Percentiles rank a stretch among this genome's conserved stretches.
phyloP scores from a whole-genome alignment of 768 basidiomycete species.

The Termitomyces sp. region DNA sequence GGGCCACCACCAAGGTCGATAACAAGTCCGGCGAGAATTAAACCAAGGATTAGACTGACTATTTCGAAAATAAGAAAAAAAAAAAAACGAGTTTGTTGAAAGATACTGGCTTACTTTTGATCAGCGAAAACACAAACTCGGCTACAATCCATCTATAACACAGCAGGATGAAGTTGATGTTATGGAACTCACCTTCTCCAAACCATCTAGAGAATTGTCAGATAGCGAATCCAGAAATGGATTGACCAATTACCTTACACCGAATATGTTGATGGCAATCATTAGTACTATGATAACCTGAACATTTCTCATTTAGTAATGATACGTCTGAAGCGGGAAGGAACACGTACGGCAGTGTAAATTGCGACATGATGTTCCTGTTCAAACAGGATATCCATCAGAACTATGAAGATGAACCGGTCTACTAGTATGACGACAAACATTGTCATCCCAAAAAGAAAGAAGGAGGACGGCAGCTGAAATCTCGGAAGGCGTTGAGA shows the following conservation, averaged over 20 bases:
- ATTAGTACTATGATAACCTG: conserved; percentile 51
- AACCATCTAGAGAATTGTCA: conserved; percentile 41
- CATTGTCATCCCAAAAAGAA: conserved; percentile 68
- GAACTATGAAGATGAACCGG: not conserved
- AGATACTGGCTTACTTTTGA: conserved; percentile 46
- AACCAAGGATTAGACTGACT: conserved; percentile 58
- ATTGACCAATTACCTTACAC: conserved; percentile 45
- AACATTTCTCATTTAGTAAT: not conserved
- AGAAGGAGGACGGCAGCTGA: conserved; percentile 68
- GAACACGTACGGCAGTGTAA: conserved; percentile 44
- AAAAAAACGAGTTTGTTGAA: not conserved
- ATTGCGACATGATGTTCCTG: conserved; percentile 48
- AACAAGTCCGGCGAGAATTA: conserved; percentile 60
- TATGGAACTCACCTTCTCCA: conserved; percentile 49
- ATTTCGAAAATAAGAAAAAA: not conserved
- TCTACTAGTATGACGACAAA: conserved; percentile 27
- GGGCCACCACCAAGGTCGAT: conserved; percentile 84
- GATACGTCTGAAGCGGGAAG: not conserved
- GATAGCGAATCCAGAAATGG: not conserved
- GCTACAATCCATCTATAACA: conserved; percentile 30
- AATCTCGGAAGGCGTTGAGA: conserved; percentile 71
- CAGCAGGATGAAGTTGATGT: not conserved
- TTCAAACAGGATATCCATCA: not conserved
- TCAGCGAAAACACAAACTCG: conserved; percentile 63
- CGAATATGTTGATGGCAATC: conserved; percentile 64